Base-by-base conservation (phyloP, 169 alveolate species). In the Eimeria falciformis region DNA sequence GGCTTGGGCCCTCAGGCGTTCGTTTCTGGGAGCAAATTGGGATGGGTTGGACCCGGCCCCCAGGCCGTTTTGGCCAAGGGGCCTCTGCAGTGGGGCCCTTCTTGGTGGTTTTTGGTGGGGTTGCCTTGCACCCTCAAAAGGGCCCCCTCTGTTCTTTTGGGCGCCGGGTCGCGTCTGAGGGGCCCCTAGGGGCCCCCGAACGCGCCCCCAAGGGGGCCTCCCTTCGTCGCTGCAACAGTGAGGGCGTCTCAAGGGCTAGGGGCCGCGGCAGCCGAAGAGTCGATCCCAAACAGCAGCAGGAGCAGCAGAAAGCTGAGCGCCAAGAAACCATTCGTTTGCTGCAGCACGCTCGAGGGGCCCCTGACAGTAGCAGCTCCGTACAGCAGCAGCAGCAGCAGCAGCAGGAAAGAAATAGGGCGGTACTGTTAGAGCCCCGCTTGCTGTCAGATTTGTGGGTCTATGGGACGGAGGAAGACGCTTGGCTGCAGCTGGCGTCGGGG, bases 91-190 rank as follows among this genome's bases (percentile, higher is more conserved):
- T 43, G 45, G 82, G 56, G 45, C 50, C 82, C 23, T 23, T 37
- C 23, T 14, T 37, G 56, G 53, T 37, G 56, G 82, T 71, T 21
- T 71, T 71, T 71, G 82, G 82, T 71, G 82, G 82, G 50, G 82
- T 40, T 71, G 56, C 55, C 18, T 40, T 71, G 50, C 25, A 58
- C 27, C 71, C 71, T 9, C 5, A 5, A 11, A 21, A 27, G 71
- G 71, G 71, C 18, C 27, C 71, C 27, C 71, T 21, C 21, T 58
- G 11, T n/a, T 7, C 18, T 14, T 14, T 21, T 58, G 62, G 62
- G n/a, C 71, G 71, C 27, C 71, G 71, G 33, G 71, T 7, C 9
- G 71, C 27, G 9, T 58, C 71, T 7, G 33, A 14, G 71, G 71
- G 71, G 71, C 71, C 71, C 71, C 27, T 21, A 21, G 71, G 27